Conservation (phyloP, 305 asterid species). For the Fraxinus xanthoxyloides region DNA sequence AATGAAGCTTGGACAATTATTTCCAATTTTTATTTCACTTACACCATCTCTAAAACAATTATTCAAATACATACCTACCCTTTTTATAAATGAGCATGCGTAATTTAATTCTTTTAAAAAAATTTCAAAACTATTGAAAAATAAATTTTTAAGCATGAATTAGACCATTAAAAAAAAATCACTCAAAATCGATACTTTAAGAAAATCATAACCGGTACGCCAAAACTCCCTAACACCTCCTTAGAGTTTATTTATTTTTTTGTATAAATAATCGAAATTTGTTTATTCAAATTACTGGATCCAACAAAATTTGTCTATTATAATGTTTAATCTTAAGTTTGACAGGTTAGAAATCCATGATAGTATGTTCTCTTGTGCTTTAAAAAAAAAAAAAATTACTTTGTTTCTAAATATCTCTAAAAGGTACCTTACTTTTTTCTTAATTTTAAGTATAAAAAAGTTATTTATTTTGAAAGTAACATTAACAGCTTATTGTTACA, state of each 20-base stretch:
- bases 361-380: not conserved
- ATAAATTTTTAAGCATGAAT: not conserved
- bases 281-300: not conserved
- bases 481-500: not conserved
- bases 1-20: not conserved
- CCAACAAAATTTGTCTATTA: not conserved
- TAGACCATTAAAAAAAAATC: not conserved
- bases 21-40: not conserved
- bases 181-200: not conserved
- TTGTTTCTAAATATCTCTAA: not conserved
- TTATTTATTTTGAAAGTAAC: not conserved
- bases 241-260: too few relatives aligned
- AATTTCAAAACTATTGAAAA: too few relatives aligned
- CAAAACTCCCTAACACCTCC: not conserved
- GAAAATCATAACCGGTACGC: not conserved
- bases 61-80: not conserved
- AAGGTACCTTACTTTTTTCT: not conserved
- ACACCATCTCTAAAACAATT: not conserved
- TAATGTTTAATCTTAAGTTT: not conserved
- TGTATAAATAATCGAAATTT: not conserved
- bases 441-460: not conserved
- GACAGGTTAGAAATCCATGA: not conserved
- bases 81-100: not conserved
- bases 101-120: too few relatives aligned
- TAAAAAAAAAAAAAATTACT: not conserved